Conservation (phyloP, 352 stramenopile genomes). For the Pythium dissimile region DNA sequence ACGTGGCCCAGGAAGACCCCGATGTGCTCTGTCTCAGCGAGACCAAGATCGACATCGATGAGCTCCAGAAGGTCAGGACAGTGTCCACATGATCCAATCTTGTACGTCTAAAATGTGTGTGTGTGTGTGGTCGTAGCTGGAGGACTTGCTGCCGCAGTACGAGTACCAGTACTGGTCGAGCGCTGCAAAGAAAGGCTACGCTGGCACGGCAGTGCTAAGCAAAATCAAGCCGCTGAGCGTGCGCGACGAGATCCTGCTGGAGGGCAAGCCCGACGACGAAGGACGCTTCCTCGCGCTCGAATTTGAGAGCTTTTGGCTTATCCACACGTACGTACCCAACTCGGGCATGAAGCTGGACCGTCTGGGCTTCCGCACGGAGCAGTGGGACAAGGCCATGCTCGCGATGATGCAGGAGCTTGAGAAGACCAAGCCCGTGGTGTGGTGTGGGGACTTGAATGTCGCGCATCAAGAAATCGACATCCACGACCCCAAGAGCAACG, state of each 20-base stretch:
- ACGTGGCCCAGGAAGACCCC: conserved; percentile 73
- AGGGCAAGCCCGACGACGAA: conserved; percentile 54
- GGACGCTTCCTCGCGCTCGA: conserved; percentile 78
- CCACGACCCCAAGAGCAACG: conserved; percentile 81
- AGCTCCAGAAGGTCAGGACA: conserved; percentile 48
- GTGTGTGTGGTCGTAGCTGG: conserved; percentile 24
- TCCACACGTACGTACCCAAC: conserved; percentile 86
- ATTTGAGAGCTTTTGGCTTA: conserved; percentile 72
- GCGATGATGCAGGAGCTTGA: conserved; percentile 67
- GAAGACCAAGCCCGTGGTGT: conserved; percentile 75
- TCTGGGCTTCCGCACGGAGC: conserved; percentile 60
- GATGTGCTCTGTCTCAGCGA: conserved; percentile 84
- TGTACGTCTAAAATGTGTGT: no score
- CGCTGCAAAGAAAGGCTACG: conserved; percentile 75
- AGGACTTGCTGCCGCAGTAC: conserved; percentile 73
- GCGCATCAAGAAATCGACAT: conserved; percentile 88
- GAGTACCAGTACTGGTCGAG: conserved; percentile 77
- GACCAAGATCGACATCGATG: conserved; percentile 75
- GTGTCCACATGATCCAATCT: no score
- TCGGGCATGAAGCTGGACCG: conserved; percentile 68
- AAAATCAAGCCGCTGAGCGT: conserved; percentile 74
- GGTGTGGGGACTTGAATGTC: conserved; percentile 84
- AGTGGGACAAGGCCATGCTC: conserved; percentile 79
- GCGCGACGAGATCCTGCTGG: conserved; percentile 59
- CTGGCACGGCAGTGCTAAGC: conserved; percentile 67